A percentile compares a stretch with the other conserved stretches of the same genome.
phyloP scores from a whole-genome alignment of 2,329 filamentous ascomycete species.

The Tolypocladium nubicola region DNA sequence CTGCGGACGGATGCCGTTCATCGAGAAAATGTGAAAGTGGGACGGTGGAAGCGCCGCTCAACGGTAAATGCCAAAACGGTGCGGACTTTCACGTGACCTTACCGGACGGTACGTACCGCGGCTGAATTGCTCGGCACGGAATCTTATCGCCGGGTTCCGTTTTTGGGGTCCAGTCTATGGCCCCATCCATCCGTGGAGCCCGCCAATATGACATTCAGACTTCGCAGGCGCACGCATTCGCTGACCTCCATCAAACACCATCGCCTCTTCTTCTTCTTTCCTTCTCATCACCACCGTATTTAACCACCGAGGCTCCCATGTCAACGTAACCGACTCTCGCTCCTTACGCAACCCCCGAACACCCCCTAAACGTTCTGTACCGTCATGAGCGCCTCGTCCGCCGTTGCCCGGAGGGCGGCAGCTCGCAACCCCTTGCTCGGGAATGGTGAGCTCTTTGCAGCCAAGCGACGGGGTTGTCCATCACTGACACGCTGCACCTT shows the following conservation, averaged over 20 bases:
- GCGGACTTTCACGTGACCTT: not conserved
- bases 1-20: not conserved
- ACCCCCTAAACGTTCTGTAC: not conserved
- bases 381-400: slow-evolving; percentile 46
- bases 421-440: slow-evolving; percentile 41
- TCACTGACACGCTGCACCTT: slow-evolving; percentile 9
- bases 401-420: slow-evolving; percentile 43
- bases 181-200: not conserved
- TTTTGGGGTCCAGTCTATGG: not conserved
- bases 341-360: not conserved
- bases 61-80: too few relatives aligned
- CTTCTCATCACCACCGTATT: not conserved
- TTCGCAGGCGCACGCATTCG: not conserved
- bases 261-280: not conserved
- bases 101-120: not conserved
- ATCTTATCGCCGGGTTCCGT: not conserved
- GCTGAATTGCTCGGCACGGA: not conserved
- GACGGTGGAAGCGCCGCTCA: too few relatives aligned
- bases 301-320: not conserved
- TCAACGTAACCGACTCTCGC: not conserved
- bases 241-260: not conserved
- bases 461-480: not conserved
- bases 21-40: too few relatives aligned
- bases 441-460: slow-evolving; percentile 26
- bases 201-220: not conserved